phyloP scores from a whole-genome alignment of 192 early-diverging fungal species.

The Neocallimastix lanati region DNA sequence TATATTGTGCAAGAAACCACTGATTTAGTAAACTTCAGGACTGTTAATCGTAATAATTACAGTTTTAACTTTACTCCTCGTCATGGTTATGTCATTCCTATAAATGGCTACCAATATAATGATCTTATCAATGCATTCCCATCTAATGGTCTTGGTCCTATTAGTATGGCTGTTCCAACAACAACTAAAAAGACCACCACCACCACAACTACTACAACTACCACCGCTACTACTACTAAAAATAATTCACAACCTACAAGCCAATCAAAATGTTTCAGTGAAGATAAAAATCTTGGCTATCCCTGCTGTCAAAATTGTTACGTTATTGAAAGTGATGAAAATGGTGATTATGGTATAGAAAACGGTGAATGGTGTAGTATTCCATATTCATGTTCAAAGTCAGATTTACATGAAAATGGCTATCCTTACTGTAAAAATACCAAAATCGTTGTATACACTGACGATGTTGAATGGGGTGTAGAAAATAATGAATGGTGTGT shows the following conservation, averaged over 20 bases:
- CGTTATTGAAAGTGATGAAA: neutral
- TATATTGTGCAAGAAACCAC: neutral
- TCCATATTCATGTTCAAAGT: neutral
- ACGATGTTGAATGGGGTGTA: neutral
- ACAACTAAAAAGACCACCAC: too few relatives aligned
- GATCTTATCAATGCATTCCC: neutral
- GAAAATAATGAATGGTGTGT: neutral
- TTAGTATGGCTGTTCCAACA: neutral
- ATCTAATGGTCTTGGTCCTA: neutral
- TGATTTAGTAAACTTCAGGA: neutral
- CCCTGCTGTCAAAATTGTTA: neutral
- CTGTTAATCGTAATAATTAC: neutral
- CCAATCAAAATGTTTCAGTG: neutral
- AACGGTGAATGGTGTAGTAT: neutral
- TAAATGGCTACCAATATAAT: neutral
- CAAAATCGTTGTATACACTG: neutral
- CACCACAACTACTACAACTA: neutral
- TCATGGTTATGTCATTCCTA: neutral
- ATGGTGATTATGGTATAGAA: neutral
- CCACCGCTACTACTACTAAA: neutral
- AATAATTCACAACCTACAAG: neutral
- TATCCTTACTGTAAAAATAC: neutral
- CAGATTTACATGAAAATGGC: neutral
- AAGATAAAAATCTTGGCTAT: neutral
- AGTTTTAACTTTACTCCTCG: neutral